phyloP scores from a whole-genome alignment of 2,329 filamentous ascomycete genomes.

The Penicillium hordei region DNA sequence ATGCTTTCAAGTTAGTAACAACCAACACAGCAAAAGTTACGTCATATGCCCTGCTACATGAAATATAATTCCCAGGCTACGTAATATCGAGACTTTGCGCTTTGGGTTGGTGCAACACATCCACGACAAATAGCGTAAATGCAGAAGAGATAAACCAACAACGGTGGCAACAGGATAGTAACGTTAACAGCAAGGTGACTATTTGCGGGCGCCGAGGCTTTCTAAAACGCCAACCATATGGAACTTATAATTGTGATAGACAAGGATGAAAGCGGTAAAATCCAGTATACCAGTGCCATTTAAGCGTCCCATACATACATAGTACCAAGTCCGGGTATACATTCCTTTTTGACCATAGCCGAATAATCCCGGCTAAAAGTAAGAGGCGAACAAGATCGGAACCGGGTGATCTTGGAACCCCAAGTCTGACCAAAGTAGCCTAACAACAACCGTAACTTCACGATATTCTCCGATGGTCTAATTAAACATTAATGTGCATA shows the following conservation, averaged over 20 bases:
- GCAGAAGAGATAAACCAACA: background rate
- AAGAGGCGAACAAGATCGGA: background rate
- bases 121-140: background rate
- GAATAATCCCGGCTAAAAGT: background rate
- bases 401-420: too few species aligned
- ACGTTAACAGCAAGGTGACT: too few species aligned
- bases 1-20: background rate
- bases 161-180: background rate
- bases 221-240: background rate
- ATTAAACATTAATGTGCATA: background rate
- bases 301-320: background rate
- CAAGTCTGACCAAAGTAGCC: background rate
- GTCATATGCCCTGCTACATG: background rate
- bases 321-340: background rate
- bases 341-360: background rate
- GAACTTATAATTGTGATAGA: background rate
- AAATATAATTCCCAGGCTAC: background rate
- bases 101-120: conserved; percentile 1
- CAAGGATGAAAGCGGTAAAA: background rate
- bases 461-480: conserved; percentile 1
- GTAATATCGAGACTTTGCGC: background rate
- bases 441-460: background rate
- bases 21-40: background rate
- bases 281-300: background rate
- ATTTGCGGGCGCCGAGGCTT: background rate